phyloP scores from a whole-genome alignment of 768 basidiomycete genomes.

The Strobilomyces confusus region DNA sequence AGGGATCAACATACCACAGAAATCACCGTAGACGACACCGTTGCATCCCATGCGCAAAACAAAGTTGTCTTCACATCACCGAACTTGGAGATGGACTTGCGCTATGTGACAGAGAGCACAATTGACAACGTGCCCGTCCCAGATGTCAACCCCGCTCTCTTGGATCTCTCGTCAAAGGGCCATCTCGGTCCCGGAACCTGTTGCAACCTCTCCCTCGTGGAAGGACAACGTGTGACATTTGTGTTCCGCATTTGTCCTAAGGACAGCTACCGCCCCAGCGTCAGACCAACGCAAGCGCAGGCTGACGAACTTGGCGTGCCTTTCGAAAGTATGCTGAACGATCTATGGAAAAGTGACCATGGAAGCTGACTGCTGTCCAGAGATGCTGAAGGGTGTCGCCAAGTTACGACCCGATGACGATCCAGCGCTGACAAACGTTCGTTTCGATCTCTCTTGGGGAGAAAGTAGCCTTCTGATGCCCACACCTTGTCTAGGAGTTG shows the following conservation, averaged over 20 bases:
- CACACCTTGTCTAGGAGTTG: constrained; percentile 40
- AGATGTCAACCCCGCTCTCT: constrained; percentile 48
- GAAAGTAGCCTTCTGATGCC: background rate
- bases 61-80: constrained; percentile 64
- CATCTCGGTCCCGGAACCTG: constrained; percentile 68
- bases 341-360: background rate
- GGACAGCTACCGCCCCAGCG: constrained; percentile 7
- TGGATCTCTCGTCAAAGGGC: constrained; percentile 67
- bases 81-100: constrained; percentile 63
- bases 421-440: constrained; percentile 65
- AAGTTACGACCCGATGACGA: constrained; percentile 56
- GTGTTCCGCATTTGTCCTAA: constrained; percentile 69
- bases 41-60: constrained; percentile 39
- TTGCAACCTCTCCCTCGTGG: constrained; percentile 57
- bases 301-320: constrained; percentile 45
- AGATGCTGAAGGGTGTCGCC: constrained; percentile 41
- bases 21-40: constrained; percentile 46
- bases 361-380: constrained; percentile 23
- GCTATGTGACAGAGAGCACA: constrained; percentile 62
- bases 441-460: constrained; percentile 1
- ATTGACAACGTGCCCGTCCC: constrained; percentile 52
- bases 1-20: constrained; percentile 65
- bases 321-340: constrained; percentile 35
- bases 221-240: constrained; percentile 91
- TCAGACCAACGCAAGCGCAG: constrained; percentile 34